These are phyloP conservation scores for Ogataea ramenticola DNA, from an alignment of 805 yeast genomes.

Conservation along the genomic window DNA sequence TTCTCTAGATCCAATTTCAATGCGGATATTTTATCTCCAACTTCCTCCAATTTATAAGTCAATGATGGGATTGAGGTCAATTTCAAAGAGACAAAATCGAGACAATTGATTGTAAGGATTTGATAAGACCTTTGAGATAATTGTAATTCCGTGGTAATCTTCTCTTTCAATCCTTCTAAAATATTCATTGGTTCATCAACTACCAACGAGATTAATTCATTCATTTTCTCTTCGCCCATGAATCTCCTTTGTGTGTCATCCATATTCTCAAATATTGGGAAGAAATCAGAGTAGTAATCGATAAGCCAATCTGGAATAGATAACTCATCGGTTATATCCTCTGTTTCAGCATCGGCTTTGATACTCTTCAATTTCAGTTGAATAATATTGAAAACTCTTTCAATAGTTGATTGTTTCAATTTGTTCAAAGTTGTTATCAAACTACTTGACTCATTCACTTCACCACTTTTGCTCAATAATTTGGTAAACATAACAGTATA, in stretches of 20 bases:
- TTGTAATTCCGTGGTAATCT: constrained; percentile 18
- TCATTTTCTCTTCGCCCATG: constrained; percentile 30
- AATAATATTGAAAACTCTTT: constrained; percentile 33
- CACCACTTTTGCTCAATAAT: constrained; percentile 20
- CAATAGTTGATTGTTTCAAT: constrained; percentile 28
- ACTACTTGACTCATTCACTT: neutral
- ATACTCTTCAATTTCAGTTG: constrained; percentile 28
- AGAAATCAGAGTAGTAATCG: constrained; percentile 54
- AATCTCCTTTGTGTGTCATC: constrained; percentile 27
- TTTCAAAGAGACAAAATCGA: constrained; percentile 51
- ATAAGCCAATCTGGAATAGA: constrained; percentile 81
- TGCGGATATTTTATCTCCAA: constrained; percentile 28
- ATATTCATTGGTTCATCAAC: constrained; percentile 41
- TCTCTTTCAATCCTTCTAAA: constrained; percentile 15
- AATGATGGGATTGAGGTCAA: constrained; percentile 40
- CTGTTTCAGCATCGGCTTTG: constrained; percentile 24
- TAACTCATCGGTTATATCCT: constrained; percentile 38
- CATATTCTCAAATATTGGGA: constrained; percentile 46
- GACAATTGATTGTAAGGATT: constrained; percentile 49
- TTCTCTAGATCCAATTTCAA: constrained; percentile 33
- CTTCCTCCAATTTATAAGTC: constrained; percentile 27
- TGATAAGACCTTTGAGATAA: constrained; percentile 2
- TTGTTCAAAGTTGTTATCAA: constrained; percentile 19
- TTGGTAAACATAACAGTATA: constrained; percentile 65
- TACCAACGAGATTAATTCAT: constrained; percentile 31